Base-by-base conservation (phyloP, 2,329 filamentous ascomycete genomes). In the Aspergillus quadrilineatus region DNA sequence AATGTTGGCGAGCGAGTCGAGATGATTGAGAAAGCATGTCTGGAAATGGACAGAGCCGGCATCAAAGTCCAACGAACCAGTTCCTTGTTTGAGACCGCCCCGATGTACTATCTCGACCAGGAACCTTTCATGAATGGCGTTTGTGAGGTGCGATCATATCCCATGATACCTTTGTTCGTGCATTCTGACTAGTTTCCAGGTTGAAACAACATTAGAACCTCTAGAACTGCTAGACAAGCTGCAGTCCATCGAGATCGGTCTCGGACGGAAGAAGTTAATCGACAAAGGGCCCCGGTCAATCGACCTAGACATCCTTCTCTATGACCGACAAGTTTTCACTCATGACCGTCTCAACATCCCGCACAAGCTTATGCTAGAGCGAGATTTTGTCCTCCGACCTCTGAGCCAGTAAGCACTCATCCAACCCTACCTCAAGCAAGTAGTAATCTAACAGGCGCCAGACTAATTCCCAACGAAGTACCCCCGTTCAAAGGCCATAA, bases 211-310 rank as follows among this genome's bases (percentile, higher is more conserved):
- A 2, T 76, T 97, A 9, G 81, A 83, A 15, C 92, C 94, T 0
- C 76, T 93, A 43, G 82, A 85, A 43, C 82, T 99, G 15, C 78
- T 99, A 28, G 87, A 96, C 68, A 78, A 85, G 57, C 82, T 99
- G 1, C 93, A 99, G 70, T 82, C 82, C 32, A 93, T 99, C 64
- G 94, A 99, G 71, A 85, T 83, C 47, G 78, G 79, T 0, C 83
- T 97, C 69, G 92, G 92, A 0, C 84, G 94, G 55, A 83, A 85
- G 60, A 97, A 97, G 73, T 66, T 90, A 43, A 85, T 97, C 42
- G 91, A 97, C 67, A 99, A 99, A 71, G 94, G 94, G 0, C 94
- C 94, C 1, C 84, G 94, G 29, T 96, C 92, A 68, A 96, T 99
- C 60, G 94, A 99, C 68, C 80, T 99, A 12, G 94, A 99, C 68